These are phyloP conservation scores for Termitomyces sp. DNA, from an alignment of 1,284 basidiomycete genomes.

Conservation along the genomic window DNA sequence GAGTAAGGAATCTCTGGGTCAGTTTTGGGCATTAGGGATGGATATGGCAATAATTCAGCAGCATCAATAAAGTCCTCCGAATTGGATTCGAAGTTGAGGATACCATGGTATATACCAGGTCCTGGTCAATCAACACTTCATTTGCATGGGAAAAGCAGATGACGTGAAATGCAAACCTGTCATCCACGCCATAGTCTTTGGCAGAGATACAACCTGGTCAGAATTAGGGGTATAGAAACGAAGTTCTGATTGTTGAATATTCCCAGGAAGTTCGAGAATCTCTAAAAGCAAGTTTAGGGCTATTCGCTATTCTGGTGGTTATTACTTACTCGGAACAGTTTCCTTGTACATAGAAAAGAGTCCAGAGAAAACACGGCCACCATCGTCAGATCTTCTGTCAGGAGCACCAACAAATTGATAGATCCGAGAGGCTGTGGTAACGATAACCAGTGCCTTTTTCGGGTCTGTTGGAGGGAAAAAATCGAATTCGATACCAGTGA, in stretches of 20 bases:
- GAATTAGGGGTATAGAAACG: slow-evolving; percentile 71
- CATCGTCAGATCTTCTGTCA: slow-evolving; percentile 66
- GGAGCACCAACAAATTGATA: slow-evolving; percentile 84
- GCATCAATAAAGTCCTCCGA: slow-evolving; percentile 78
- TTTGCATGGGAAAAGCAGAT: slow-evolving; percentile 11
- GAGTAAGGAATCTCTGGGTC: slow-evolving; percentile 55
- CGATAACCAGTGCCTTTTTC: slow-evolving; percentile 64
- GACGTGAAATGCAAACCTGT: slow-evolving; percentile 50
- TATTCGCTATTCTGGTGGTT: not conserved
- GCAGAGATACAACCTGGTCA: slow-evolving; percentile 61
- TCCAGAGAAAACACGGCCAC: slow-evolving; percentile 69
- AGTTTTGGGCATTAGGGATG: slow-evolving; percentile 29
- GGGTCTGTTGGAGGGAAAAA: slow-evolving; percentile 62
- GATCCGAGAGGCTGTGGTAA: slow-evolving; percentile 84
- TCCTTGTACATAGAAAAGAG: slow-evolving; percentile 75
- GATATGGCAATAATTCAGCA: slow-evolving; percentile 67
- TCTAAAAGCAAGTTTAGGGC: slow-evolving; percentile 38
- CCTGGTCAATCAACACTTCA: slow-evolving; percentile 35
- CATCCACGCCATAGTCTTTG: slow-evolving; percentile 82
- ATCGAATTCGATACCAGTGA: slow-evolving; percentile 82
- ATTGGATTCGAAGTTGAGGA: slow-evolving; percentile 59
- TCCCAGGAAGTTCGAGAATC: slow-evolving; percentile 82
- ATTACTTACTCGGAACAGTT: slow-evolving; percentile 67
- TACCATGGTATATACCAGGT: slow-evolving; percentile 82
- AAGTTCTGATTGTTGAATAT: slow-evolving; percentile 68